These are phyloP conservation scores for Tricholoma saponaceum DNA, from an alignment of 768 basidiomycete species.

Conservation along the genomic window DNA sequence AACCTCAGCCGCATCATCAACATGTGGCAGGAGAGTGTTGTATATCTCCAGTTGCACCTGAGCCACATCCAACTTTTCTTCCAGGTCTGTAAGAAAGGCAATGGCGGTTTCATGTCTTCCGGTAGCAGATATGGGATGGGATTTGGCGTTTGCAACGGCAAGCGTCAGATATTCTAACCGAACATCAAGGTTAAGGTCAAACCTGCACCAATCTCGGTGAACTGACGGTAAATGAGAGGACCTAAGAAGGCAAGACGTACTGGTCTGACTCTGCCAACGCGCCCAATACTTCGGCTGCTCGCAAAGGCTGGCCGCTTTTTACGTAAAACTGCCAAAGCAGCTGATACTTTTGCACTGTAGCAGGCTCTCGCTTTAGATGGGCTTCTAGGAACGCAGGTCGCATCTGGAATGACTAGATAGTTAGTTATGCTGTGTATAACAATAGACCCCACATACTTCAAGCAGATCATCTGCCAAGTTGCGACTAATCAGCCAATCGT, in stretches of 20 bases:
- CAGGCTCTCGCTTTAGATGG: constrained; percentile 79
- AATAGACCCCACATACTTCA: constrained; percentile 54
- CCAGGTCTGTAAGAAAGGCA: constrained; percentile 89
- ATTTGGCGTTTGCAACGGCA: constrained; percentile 94
- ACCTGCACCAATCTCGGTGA: constrained; percentile 35
- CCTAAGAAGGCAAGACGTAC: constrained; percentile 42
- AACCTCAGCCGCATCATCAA: constrained; percentile 56
- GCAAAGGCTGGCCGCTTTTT: constrained; percentile 80
- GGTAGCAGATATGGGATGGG: constrained; percentile 76
- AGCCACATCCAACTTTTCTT: constrained; percentile 96
- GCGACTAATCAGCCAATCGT: constrained; percentile 87
- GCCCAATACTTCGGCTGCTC: constrained; percentile 84
- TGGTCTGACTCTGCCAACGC: constrained; percentile 80
- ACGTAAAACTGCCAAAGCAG: constrained; percentile 97
- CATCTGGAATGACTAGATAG: constrained; percentile 45
- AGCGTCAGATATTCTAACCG: constrained; percentile 91
- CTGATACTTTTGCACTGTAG: constrained; percentile 78
- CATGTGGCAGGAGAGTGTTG: constrained; percentile 57
- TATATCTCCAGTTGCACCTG: constrained; percentile 95
- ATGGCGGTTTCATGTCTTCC: constrained; percentile 88
- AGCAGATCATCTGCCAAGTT: constrained; percentile 84
- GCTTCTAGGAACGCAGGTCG: constrained; percentile 85
- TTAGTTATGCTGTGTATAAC: constrained; percentile 3
- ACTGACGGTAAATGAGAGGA: background rate
- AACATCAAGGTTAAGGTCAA: constrained; percentile 62